Evolutionary conservation across 805 yeast genomes (phyloP).

Genomic region (Yarrowia deformans): DNA sequence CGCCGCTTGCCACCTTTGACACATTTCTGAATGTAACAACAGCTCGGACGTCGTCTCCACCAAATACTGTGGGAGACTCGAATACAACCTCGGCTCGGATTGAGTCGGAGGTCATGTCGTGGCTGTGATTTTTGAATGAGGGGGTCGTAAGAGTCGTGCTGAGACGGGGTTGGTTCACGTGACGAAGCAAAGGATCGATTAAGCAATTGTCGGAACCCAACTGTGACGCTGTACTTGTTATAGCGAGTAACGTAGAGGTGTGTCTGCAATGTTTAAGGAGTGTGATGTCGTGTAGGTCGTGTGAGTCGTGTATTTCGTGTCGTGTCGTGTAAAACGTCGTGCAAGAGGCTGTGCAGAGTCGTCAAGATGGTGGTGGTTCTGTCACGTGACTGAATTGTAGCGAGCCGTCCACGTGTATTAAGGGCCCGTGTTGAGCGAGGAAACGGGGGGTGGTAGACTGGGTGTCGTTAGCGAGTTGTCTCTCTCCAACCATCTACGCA

Average conservation of each 20-base stretch:
- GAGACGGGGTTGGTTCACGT: not conserved
- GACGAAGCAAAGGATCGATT: not conserved
- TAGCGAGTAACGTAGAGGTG: not conserved
- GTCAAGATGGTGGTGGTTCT: not conserved
- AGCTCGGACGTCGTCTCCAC: constrained; percentile 52
- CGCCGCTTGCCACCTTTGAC: constrained; percentile 22
- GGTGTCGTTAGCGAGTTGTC: constrained; percentile 6
- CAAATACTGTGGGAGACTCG: constrained; percentile 52
- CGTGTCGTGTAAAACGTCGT: too few species aligned
- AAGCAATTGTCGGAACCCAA: too few species aligned
- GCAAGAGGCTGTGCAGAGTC: not conserved
- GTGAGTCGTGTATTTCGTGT: not conserved
- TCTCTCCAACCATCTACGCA: constrained; percentile 12
- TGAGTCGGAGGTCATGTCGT: constrained; percentile 6
- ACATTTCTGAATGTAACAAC: constrained; percentile 49
- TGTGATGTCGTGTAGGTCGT: not conserved
- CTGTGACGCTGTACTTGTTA: too few species aligned
- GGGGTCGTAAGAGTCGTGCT: too few species aligned
- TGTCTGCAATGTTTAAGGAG: too few species aligned
- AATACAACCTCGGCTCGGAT: constrained; percentile 51
- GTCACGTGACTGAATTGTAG: not conserved
- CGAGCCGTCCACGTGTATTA: not conserved
- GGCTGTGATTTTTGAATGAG: not conserved
- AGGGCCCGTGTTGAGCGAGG: not conserved
- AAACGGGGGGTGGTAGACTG: not conserved